Evolutionary conservation across 2,329 filamentous ascomycete species (phyloP), one percentile per base, ranked within the genome.

Genomic region (Penicillium brasilianum): DNA sequence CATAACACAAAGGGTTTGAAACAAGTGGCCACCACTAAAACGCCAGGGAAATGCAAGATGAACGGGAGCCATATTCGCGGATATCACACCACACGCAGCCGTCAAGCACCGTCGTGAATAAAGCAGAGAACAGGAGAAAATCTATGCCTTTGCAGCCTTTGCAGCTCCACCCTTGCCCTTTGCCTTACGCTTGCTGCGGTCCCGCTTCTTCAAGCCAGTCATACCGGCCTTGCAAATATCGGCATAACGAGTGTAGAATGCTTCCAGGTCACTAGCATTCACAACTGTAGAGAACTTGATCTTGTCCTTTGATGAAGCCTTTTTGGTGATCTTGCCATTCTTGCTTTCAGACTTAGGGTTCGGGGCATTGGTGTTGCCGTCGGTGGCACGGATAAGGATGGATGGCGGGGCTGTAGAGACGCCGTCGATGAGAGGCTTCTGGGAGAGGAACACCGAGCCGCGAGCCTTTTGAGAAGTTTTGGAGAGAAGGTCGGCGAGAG

Each of bases 141-240:
- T 58, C 46, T 70, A 77, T 63, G 69, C 68, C 65, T 77, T 77
- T 5, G 65, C 44, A 58, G 68, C 69, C 67, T 74, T 77, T 32
- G 68, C 60, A 55, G 71, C 72, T 59, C 66, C 69, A 11, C 71
- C 70, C 66, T 76, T 74, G 36, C 67, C 91, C 65, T 90, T 92
- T 76, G 90, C 90, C 69, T 70, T 70, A 56, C 66, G 66, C 81
- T 86, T 87, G 80, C 90, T 91, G 73, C 93, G 86, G 79, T 98
- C 94, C 69, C 95, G 85, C 74, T 96, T 97, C 86, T 97, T 98
- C 79, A 99, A 75, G 8, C 89, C 88, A 52, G 86, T 84, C 93
- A 98, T 97, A 6, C 93, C 92, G 0, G 84, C 82, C 81, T 96
- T 97, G 80, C 93, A 97, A 3, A 93, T 84, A 68, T 98, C 95